Conservation (phyloP, 2,329 filamentous ascomycete genomes). For the Chaetomium strumarium region DNA sequence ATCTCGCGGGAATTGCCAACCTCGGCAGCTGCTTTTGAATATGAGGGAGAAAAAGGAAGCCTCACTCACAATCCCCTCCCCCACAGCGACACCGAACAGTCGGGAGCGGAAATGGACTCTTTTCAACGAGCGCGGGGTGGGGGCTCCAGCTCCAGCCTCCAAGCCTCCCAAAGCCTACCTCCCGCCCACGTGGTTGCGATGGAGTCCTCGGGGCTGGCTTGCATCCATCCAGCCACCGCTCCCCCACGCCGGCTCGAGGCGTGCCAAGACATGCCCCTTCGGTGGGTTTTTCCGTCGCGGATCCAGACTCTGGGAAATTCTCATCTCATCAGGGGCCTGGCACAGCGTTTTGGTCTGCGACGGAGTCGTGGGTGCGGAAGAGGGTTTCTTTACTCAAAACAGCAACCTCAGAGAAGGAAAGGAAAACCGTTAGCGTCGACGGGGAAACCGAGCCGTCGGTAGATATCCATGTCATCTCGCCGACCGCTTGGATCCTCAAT, state of each 20-base stretch:
- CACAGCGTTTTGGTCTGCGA: neutral
- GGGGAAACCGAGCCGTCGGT: neutral
- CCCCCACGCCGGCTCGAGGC: neutral
- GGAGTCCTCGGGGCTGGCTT: neutral
- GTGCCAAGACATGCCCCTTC: neutral
- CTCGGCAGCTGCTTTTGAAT: neutral
- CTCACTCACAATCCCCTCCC: neutral
- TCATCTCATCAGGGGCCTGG: neutral
- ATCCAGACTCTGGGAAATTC: neutral
- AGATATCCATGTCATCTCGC: neutral
- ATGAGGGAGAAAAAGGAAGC: neutral
- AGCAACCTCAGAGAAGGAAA: neutral
- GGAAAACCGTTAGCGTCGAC: neutral
- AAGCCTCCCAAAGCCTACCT: neutral
- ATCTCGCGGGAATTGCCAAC: no score
- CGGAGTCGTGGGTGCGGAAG: neutral
- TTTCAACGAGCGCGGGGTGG: neutral
- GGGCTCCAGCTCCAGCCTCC: neutral
- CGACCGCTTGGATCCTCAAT: neutral
- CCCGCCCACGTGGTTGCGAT: neutral
- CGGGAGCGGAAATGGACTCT: neutral
- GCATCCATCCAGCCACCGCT: neutral
- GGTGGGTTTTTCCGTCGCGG: neutral
- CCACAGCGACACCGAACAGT: neutral
- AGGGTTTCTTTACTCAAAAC: neutral